Percentiles rank a stretch among this genome's conserved stretches.
These are phyloP conservation scores for Chaetomiaceae sp. DNA, from an alignment of 2,329 filamentous ascomycete species.

Conservation along the genomic window DNA sequence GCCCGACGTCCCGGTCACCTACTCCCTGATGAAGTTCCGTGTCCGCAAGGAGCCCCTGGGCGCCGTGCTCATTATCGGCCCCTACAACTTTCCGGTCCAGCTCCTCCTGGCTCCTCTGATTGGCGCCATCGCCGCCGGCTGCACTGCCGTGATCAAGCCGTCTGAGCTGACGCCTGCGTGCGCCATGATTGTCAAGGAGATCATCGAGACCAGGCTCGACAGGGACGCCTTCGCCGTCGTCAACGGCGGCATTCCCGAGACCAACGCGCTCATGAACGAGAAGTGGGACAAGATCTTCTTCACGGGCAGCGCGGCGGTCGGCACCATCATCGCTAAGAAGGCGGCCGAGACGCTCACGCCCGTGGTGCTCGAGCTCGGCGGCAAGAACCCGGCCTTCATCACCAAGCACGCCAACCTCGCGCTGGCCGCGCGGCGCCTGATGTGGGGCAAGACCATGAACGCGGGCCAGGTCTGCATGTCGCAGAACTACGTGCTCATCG, in stretches of 20 bases:
- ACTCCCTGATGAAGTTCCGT: constrained; percentile 65
- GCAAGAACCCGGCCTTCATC: constrained; percentile 86
- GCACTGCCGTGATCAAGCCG: constrained; percentile 85
- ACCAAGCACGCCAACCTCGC: constrained; percentile 76
- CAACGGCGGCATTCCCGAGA: constrained; percentile 78
- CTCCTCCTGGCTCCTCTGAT: constrained; percentile 73
- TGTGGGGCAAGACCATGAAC: constrained; percentile 86
- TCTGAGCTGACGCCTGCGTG: constrained; percentile 75
- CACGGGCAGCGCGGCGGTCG: constrained; percentile 75
- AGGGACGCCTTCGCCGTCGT: constrained; percentile 69
- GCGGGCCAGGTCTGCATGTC: constrained; percentile 89
- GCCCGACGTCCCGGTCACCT: constrained; percentile 62
- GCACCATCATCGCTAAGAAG: constrained; percentile 83
- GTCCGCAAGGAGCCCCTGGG: constrained; percentile 87
- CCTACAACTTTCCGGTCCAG: constrained; percentile 92
- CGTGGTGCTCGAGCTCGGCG: constrained; percentile 83
- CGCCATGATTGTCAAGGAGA: constrained; percentile 73
- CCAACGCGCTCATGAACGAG: constrained; percentile 73
- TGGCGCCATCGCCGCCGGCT: constrained; percentile 88
- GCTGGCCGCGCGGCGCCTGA: constrained; percentile 74
- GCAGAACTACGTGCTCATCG: constrained; percentile 87
- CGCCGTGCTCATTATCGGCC: constrained; percentile 76
- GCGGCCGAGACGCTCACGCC: constrained; percentile 87
- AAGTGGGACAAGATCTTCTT: constrained; percentile 99
- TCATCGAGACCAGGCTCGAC: constrained; percentile 74